Evolutionary conservation across 1,139 yeast species (phyloP), one percentile per base, ranked within the genome.

Genomic region (Debaryomyces robertsiae): DNA sequence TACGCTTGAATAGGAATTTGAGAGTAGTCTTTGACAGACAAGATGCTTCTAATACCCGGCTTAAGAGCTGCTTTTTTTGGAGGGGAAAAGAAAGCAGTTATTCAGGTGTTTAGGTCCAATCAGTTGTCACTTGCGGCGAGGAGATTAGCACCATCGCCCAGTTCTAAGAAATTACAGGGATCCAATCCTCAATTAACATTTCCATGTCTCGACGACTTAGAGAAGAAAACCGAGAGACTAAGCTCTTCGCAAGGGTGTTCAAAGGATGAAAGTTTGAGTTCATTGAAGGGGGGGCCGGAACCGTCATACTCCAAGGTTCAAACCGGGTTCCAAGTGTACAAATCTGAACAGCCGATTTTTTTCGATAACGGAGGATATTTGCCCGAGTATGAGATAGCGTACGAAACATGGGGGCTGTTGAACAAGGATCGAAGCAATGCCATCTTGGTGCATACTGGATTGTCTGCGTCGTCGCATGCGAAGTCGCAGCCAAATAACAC

Each of bases 401-500:
- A 86, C 64, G 98, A 90, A 61, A 79, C 93, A 1, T 90, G 97
- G 97, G 97, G 98, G 6, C 52, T 61, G 3, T 67, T 90, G 44
- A 85, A 87, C 48, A 58, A 62, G 1, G 75, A 69, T 32, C 79
- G 69, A 47, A 77, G 86, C 13, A 90, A 90, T 57, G 86, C 90
- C 11, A 77, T 90, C 19, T 69, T 91, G 28, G 66, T 90, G 6
- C 97, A 90, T 56, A 91, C 98, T 0, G 98, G 98, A 0, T 73
- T 90, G 25, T 87, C 95, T 0, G 96, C 97, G 0, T 86, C 95
- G 0, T 87, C 96, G 1, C 98, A 90, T 63, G 98, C 96, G n/a
- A 86, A 80, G 54, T 86, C 96, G 3, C 95, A 88, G 47, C 69
- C 75, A 0, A 69, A 76, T 27, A 90, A 90, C 58, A 60, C 78